phyloP scores from a whole-genome alignment of 192 early-diverging fungal species.

The Entomortierella chlamydospora region DNA sequence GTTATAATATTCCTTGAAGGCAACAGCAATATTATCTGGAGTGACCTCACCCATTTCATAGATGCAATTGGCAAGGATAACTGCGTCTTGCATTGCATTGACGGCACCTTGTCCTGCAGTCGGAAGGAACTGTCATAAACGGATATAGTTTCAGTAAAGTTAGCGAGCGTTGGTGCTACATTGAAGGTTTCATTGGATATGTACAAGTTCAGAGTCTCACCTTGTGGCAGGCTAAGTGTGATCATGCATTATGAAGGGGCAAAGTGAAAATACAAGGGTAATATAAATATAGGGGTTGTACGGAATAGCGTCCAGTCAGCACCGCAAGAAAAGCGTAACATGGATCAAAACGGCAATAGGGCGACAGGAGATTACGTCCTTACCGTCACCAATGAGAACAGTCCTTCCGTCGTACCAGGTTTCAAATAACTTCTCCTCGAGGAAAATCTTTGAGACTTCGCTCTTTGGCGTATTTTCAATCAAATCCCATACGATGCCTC shows the following conservation, averaged over 20 bases:
- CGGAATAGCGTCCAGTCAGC: no score
- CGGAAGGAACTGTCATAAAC: constrained; percentile 8
- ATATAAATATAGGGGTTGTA: no score
- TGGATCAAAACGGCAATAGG: neutral
- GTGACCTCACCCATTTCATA: neutral
- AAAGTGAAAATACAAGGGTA: neutral
- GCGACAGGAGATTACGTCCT: neutral
- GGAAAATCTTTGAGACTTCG: constrained; percentile 8
- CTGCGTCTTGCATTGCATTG: constrained; percentile 19
- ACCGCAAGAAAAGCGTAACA: no score
- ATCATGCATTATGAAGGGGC: neutral
- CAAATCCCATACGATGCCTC: constrained; percentile 9
- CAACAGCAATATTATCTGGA: constrained; percentile 1
- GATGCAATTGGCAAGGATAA: constrained; percentile 14
- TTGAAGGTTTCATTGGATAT: no score
- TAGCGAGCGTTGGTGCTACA: no score
- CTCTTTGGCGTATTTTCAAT: constrained; percentile 9
- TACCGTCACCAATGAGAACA: constrained; percentile 38
- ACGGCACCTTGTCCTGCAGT: constrained; percentile 9
- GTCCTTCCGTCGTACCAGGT: constrained; percentile 26
- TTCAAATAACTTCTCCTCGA: constrained; percentile 19
- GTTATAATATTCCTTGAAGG: constrained; percentile 9
- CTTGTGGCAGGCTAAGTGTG: neutral
- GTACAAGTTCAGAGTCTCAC: neutral
- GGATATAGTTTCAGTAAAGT: neutral